These are phyloP conservation scores for Salicornia ramosissima DNA, from an alignment of 148 eudicot genomes.

Conservation along the genomic window DNA sequence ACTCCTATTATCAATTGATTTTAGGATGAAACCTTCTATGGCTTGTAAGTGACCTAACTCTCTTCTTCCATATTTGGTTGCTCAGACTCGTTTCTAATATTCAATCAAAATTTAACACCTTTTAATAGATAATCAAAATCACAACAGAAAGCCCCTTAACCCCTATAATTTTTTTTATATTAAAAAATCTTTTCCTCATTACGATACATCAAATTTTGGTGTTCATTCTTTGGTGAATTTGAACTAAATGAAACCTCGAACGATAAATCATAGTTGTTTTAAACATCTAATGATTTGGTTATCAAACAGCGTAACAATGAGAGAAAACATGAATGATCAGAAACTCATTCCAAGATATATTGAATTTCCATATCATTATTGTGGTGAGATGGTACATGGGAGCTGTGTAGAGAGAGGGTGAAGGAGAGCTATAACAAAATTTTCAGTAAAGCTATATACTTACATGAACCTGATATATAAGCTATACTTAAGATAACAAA, in stretches of 20 bases:
- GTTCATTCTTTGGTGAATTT: no score
- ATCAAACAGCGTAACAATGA: background rate
- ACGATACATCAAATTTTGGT: no score
- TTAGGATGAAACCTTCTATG: no score
- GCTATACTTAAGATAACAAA: background rate
- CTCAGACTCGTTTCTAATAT: no score
- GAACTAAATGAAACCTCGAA: background rate
- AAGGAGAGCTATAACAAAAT: conserved; percentile 11
- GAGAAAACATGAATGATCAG: background rate
- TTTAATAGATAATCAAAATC: no score
- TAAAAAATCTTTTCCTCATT: no score
- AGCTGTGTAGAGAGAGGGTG: background rate
- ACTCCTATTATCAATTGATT: no score
- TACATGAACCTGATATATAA: background rate
- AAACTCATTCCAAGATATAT: background rate
- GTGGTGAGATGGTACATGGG: background rate
- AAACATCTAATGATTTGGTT: background rate
- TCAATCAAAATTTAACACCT: no score
- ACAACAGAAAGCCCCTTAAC: no score
- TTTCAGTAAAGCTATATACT: conserved; percentile 11
- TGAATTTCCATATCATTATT: background rate
- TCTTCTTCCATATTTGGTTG: no score
- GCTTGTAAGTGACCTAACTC: no score
- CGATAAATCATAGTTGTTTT: background rate
- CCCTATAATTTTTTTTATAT: no score